Base-by-base conservation (phyloP, 306 rosid species). In the Citrullus amarus region DNA sequence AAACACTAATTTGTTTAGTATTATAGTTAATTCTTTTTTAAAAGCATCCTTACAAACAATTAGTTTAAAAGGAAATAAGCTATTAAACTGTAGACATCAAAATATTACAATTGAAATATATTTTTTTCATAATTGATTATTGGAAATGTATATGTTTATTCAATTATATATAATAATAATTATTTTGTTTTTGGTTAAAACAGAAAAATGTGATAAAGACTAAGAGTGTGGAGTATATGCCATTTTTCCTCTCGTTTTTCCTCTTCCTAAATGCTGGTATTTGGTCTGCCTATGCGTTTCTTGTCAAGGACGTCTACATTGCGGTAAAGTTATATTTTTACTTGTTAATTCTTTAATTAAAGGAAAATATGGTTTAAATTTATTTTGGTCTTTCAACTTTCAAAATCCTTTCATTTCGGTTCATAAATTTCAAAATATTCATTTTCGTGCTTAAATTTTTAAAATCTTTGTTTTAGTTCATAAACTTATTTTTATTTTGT, bases 151-250 rank as follows among this genome's bases (percentile, higher is more conserved):
- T 53, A 14, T 53, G 12, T 2, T 1, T 18, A n/a, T 14, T 63
- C 16, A 30, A 14, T 32, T 14, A 63, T 15, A 0, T 63, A 2
- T 14, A 0, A 22, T 2, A 11, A 11, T 11, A 3, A 3, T 60
- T 8, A 8, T 38, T 56, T 57, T 5, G 32, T 9, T 8, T 32
- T n/a, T 57, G 30, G 9, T 61, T 61, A n/a, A 63, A 32, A 60
- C 72, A 86, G 89, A 83, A 22, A 81, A 78, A 25, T 9, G 89
- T 86, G 85, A 79, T 86, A 65, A 53, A 15, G 82, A 86, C 81
- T 2, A 67, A 82, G 57, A 84, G 89, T 50, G 89, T 86, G 76
- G 85, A 86, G 58, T 84, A 34, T 79, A 86, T 86, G 89, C 87
- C 89, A 8, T 86, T 86, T 78, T 41, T 84, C 6, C 80, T 84